Conservation (phyloP, 805 yeast species). For the Suhomyces canberraensis region DNA sequence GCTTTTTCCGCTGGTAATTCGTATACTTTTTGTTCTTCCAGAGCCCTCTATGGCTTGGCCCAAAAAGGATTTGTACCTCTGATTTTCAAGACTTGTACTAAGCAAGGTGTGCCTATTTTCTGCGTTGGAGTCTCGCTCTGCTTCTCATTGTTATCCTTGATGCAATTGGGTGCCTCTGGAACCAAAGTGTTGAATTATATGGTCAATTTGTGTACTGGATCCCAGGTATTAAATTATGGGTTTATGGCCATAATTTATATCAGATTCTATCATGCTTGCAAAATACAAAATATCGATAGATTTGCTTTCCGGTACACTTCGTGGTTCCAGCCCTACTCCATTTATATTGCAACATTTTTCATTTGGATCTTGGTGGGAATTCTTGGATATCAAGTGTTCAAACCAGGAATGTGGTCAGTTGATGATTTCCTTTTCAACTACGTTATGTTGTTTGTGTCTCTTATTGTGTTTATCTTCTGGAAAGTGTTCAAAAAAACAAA, state of each 20-base stretch:
- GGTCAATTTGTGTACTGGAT: constrained; percentile 45
- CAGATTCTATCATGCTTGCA: constrained; percentile 39
- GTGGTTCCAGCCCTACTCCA: constrained; percentile 44
- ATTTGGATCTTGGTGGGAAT: constrained; percentile 47
- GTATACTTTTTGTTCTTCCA: constrained; percentile 45
- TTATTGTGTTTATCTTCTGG: constrained; percentile 34
- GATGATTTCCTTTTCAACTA: constrained; percentile 66
- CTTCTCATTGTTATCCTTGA: constrained; percentile 63
- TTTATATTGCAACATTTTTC: constrained; percentile 27
- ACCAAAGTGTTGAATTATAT: constrained; percentile 42
- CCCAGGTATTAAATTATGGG: constrained; percentile 46
- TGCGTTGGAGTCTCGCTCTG: constrained; percentile 40
- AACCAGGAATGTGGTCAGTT: constrained; percentile 62
- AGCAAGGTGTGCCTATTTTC: constrained; percentile 45
- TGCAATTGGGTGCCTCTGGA: constrained; percentile 48
- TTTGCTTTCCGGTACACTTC: constrained; percentile 36
- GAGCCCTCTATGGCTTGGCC: constrained; percentile 47
- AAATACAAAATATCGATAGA: constrained; percentile 40
- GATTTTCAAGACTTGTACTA: constrained; percentile 41
- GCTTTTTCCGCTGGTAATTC: constrained; percentile 50
- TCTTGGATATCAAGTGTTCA: constrained; percentile 69
- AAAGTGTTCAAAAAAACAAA: constrained; percentile 36
- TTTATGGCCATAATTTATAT: constrained; percentile 43
- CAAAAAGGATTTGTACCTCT: constrained; percentile 46
- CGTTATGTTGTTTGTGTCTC: constrained; percentile 57